These are phyloP conservation scores for Citrus glauca DNA, from an alignment of 345 rosid genomes.

Conservation along the genomic window DNA sequence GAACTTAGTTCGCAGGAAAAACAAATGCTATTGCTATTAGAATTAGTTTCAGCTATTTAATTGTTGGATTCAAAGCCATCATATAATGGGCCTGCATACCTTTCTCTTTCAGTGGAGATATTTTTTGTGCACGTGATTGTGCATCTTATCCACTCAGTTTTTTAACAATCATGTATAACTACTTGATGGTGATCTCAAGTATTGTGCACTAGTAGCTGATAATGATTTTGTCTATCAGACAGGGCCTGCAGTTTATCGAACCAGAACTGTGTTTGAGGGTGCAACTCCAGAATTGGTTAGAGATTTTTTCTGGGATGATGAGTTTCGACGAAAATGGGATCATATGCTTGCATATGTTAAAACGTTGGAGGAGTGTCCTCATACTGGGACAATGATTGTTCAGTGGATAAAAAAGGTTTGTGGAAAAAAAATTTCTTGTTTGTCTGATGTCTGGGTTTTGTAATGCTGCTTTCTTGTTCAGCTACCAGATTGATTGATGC, in stretches of 20 bases:
- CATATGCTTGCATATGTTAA: conserved; percentile 77
- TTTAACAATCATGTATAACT: not conserved
- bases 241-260: conserved; percentile 64
- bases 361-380: conserved; percentile 66
- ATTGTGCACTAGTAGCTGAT: conserved; percentile 14
- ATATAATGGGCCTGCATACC: not conserved
- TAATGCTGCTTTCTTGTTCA: not conserved
- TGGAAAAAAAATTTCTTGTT: not conserved
- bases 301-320: conserved; percentile 99
- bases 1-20: not conserved
- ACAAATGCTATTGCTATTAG: not conserved
- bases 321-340: conserved; percentile 94
- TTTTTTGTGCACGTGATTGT: not conserved
- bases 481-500: not conserved
- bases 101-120: not conserved
- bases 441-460: not conserved
- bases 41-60: not conserved
- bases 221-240: conserved; percentile 46
- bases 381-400: conserved; percentile 63
- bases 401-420: conserved; percentile 91
- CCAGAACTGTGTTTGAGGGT: conserved; percentile 91
- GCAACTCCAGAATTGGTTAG: conserved; percentile 83
- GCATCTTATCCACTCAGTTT: not conserved
- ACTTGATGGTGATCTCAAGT: not conserved
- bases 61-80: not conserved